Evolutionary conservation across 352 stramenopile genomes (phyloP), one percentile per base, ranked within the genome.

Genomic region (Globisporangium camurandrum): DNA sequence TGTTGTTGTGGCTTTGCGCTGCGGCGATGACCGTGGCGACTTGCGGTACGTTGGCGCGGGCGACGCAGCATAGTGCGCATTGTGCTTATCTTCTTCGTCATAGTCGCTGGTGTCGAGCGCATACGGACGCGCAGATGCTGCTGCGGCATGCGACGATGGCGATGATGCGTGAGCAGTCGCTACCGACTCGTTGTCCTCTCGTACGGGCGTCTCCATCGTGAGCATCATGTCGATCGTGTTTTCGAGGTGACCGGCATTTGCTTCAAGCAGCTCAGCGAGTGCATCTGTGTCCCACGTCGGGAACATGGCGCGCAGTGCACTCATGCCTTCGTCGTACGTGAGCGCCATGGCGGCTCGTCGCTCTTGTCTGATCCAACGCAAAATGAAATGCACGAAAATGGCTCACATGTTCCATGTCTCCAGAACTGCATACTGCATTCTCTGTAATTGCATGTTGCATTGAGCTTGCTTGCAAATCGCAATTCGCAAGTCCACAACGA

Each of bases 141-240:
- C 37, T 8, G 43, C 26, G 16, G 28, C n/a, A 17, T 19, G 4
- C 45, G 46, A 34, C 20, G 47, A 11, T 27, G 51, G 49, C 19
- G 46, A 40, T 10, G 33, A 4, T n/a, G 46, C 33, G 2, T 46
- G 48, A 42, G 53, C 49, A 26, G 39, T 4, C 12, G 22, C 17
- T 34, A 46, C 27, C 3, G 53, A 40, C 7, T 53, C 16, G 16
- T 33, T 10, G 23, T 44, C 36, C 1, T 47, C 28, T 1, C 42
- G 8, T 17, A 51, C n/a, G 16, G 64, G 59, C 28, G 60, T 56
- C 33, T 93, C 75, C 82, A 91, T 93, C 27, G 56, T 60, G 47
- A 93, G 53, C 26, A 84, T 58, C 51, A 76, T 70, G 57, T 93
- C 75, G 44, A 93, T 75, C 17, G 77, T 90, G 44, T 68, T 78